phyloP scores from a whole-genome alignment of 768 basidiomycete genomes.

The Termitomyces sp. region DNA sequence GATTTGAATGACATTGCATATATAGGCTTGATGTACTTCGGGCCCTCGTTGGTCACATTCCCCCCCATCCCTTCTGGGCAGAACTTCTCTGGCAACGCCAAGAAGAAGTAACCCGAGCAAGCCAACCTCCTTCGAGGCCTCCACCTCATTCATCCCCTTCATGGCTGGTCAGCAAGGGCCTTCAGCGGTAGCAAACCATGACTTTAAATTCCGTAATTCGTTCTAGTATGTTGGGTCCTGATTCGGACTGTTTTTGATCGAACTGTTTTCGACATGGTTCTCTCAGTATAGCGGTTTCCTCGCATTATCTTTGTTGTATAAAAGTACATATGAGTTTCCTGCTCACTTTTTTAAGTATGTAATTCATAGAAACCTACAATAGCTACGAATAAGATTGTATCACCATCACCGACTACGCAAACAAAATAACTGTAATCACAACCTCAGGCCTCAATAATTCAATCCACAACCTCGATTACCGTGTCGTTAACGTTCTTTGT shows the following conservation, averaged over 20 bases:
- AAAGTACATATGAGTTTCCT: background rate
- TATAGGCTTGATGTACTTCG: conserved; percentile 81
- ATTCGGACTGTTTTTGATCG: background rate
- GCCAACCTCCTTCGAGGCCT: conserved; percentile 5
- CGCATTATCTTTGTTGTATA: background rate
- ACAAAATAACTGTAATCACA: background rate
- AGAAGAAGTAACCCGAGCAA: conserved; percentile 32
- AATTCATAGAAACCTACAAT: background rate
- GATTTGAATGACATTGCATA: background rate
- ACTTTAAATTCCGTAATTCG: background rate
- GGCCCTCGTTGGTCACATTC: conserved; percentile 85
- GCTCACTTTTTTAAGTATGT: background rate
- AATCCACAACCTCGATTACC: no score
- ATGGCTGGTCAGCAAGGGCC: conserved; percentile 18
- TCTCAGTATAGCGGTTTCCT: background rate
- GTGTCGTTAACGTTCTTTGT: no score
- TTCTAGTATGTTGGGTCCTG: background rate
- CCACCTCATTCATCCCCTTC: conserved; percentile 13
- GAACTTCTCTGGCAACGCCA: conserved; percentile 87
- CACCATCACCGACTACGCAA: conserved; percentile 12
- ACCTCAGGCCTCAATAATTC: no score
- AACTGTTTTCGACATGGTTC: conserved; percentile 1
- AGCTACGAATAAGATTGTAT: conserved; percentile 31
- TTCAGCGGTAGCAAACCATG: conserved; percentile 11
- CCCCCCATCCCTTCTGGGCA: conserved; percentile 91